phyloP scores from a whole-genome alignment of 352 stramenopile genomes.

The Peronospora farinosa region DNA sequence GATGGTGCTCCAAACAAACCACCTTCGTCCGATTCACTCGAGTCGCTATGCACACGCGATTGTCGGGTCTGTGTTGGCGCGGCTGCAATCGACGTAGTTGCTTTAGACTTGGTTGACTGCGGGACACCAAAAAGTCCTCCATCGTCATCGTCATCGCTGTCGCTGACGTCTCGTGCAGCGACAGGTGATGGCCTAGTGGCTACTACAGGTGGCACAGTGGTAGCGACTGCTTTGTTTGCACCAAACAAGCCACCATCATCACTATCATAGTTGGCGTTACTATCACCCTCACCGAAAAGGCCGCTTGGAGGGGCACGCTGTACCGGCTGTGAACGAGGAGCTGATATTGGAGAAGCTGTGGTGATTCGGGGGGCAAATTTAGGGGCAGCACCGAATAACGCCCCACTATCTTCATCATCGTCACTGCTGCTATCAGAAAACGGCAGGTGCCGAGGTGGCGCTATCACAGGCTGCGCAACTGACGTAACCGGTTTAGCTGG shows the following conservation, averaged over 20 bases:
- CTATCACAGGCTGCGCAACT: slow-evolving; percentile 4
- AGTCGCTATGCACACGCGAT: slow-evolving; percentile 40
- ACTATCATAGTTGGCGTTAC: slow-evolving; percentile 45
- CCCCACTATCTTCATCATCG: slow-evolving; percentile 39
- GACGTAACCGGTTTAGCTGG: slow-evolving; percentile 21
- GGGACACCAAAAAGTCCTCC: slow-evolving; percentile 39
- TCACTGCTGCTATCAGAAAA: slow-evolving; percentile 41
- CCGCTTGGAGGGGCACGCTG: slow-evolving; percentile 32
- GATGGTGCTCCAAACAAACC: slow-evolving; percentile 51
- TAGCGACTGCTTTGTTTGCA: slow-evolving; percentile 10
- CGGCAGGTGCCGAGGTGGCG: slow-evolving; percentile 4
- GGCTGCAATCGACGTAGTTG: slow-evolving; percentile 8
- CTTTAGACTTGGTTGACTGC: slow-evolving; percentile 19
- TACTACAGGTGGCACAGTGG: slow-evolving; percentile 1
- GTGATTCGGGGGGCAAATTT: slow-evolving; percentile 12
- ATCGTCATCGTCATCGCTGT: slow-evolving; percentile 36
- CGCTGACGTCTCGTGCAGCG: slow-evolving; percentile 15
- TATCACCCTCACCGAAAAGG: slow-evolving; percentile 53
- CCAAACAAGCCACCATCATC: slow-evolving; percentile 37
- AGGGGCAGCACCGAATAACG: slow-evolving; percentile 45
- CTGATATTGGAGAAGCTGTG: slow-evolving; percentile 1
- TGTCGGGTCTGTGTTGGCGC: slow-evolving; percentile 20
- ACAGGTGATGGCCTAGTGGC: slow-evolving; percentile 21
- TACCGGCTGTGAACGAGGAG: slow-evolving; percentile 6
- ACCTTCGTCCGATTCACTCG: slow-evolving; percentile 55